A percentile compares a stretch with the other conserved stretches of the same genome.
Conservation (phyloP, 1,139 yeast species). For the Geotrichum bryndzae region DNA sequence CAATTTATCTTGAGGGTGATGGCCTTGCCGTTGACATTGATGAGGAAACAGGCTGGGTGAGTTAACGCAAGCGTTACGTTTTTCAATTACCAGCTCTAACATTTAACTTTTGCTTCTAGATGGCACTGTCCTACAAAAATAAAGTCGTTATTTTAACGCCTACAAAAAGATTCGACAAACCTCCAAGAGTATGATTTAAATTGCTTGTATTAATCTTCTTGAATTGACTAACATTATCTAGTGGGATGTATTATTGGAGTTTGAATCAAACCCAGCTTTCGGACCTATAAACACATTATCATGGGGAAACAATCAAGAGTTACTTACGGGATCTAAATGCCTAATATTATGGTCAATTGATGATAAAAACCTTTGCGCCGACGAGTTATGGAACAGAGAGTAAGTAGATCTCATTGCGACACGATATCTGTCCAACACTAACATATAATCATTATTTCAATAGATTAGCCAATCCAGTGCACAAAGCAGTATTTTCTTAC, state of each 20-base stretch:
- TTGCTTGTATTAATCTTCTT: neutral
- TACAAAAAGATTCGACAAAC: constrained; percentile 26
- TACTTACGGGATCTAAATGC: constrained; percentile 55
- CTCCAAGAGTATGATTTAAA: constrained; percentile 20
- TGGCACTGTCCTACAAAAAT: constrained; percentile 43
- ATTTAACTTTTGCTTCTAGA: constrained; percentile 39
- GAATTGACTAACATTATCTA: constrained; percentile 31
- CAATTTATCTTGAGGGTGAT: constrained; percentile 64
- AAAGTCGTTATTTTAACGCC: constrained; percentile 30
- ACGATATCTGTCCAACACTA: neutral
- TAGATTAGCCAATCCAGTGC: constrained; percentile 46
- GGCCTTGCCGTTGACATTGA: constrained; percentile 63
- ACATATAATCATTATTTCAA: neutral
- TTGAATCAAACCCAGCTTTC: constrained; percentile 34
- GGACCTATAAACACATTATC: constrained; percentile 46
- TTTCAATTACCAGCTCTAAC: constrained; percentile 27
- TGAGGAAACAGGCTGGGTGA: constrained; percentile 44
- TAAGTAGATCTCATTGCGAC: constrained; percentile 38
- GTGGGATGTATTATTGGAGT: constrained; percentile 47
- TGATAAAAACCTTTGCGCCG: constrained; percentile 36
- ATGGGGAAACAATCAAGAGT: constrained; percentile 64
- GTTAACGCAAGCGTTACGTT: neutral
- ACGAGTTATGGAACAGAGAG: constrained; percentile 48
- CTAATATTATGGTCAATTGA: constrained; percentile 50
- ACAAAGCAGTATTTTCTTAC: constrained; percentile 50